phyloP scores from a whole-genome alignment of 352 stramenopile species.

The Pythium coloratum region DNA sequence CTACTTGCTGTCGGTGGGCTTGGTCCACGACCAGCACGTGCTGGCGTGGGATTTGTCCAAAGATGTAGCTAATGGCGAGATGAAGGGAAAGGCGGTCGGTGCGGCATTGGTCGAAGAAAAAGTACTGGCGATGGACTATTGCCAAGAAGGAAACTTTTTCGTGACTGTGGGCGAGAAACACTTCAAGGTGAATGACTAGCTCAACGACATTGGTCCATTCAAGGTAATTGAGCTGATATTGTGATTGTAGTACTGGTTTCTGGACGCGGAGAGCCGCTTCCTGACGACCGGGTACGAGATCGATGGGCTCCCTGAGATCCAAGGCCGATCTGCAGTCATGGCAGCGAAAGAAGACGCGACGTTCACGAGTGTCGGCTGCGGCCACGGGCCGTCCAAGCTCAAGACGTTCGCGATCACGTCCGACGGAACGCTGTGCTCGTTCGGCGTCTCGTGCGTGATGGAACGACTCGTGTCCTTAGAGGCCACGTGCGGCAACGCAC shows the following conservation, averaged over 20 bases:
- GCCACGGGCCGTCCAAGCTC: constrained; percentile 45
- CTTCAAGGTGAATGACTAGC: constrained; percentile 50
- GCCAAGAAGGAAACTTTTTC: constrained; percentile 70
- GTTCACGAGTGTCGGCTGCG: constrained; percentile 72
- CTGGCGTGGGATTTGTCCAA: constrained; percentile 67
- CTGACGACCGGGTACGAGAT: constrained; percentile 52
- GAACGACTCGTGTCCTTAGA: constrained; percentile 78
- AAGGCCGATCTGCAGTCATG: constrained; percentile 55
- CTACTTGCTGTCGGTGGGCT: constrained; percentile 65
- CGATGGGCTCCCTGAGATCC: constrained; percentile 61
- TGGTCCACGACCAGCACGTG: constrained; percentile 84
- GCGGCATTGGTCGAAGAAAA: constrained; percentile 64
- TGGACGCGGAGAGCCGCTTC: constrained; percentile 54
- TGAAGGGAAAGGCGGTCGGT: constrained; percentile 41
- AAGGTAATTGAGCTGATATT: not conserved
- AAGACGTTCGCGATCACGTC: constrained; percentile 76
- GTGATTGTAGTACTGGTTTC: constrained; percentile 66
- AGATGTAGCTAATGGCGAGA: constrained; percentile 19
- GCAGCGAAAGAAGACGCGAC: constrained; percentile 59
- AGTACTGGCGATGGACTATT: constrained; percentile 71
- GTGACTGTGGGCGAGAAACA: constrained; percentile 82
- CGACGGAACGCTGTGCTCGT: constrained; percentile 77
- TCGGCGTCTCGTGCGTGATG: constrained; percentile 71
- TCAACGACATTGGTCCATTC: not conserved
- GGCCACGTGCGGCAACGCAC: constrained; percentile 48